phyloP scores from a whole-genome alignment of 2,329 filamentous ascomycete species.

The Pseudogymnoascus sp. region DNA sequence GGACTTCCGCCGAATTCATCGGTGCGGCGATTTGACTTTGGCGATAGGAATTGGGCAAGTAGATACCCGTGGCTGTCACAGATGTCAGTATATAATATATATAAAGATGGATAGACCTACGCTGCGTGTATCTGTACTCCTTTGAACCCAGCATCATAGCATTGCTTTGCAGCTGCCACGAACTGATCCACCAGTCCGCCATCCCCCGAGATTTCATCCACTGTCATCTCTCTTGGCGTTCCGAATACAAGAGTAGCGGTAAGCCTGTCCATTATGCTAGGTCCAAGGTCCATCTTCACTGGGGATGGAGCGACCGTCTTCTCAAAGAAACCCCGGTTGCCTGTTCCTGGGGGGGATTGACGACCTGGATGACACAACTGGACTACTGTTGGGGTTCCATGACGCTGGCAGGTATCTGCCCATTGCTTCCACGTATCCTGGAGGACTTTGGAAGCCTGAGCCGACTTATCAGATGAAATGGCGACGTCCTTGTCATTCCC shows the following conservation, averaged over 20 bases:
- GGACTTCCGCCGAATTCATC: constrained; percentile 62
- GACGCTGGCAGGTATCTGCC: constrained; percentile 26
- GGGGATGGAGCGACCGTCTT: constrained; percentile 39
- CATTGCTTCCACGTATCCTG: constrained; percentile 34
- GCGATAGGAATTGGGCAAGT: constrained; percentile 61
- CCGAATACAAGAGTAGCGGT: constrained; percentile 37
- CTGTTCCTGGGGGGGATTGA: constrained; percentile 35
- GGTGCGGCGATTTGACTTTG: constrained; percentile 57
- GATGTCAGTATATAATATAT: background rate
- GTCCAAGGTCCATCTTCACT: constrained; percentile 36
- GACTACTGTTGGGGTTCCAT: constrained; percentile 35
- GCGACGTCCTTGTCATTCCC: background rate
- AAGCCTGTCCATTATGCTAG: constrained; percentile 29
- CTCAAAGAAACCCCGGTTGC: constrained; percentile 29
- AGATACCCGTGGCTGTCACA: constrained; percentile 58
- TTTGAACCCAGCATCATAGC: constrained; percentile 42
- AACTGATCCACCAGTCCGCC: constrained; percentile 45
- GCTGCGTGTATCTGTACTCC: constrained; percentile 47
- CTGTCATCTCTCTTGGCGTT: constrained; percentile 48
- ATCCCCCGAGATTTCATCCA: constrained; percentile 38
- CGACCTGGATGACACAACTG: constrained; percentile 43
- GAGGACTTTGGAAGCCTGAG: constrained; percentile 16
- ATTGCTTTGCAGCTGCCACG: constrained; percentile 42
- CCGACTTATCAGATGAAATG: background rate
- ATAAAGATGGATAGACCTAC: constrained; percentile 24